These are phyloP conservation scores for Colletotrichum sp. DNA, from an alignment of 2,329 filamentous ascomycete genomes.

Conservation along the genomic window DNA sequence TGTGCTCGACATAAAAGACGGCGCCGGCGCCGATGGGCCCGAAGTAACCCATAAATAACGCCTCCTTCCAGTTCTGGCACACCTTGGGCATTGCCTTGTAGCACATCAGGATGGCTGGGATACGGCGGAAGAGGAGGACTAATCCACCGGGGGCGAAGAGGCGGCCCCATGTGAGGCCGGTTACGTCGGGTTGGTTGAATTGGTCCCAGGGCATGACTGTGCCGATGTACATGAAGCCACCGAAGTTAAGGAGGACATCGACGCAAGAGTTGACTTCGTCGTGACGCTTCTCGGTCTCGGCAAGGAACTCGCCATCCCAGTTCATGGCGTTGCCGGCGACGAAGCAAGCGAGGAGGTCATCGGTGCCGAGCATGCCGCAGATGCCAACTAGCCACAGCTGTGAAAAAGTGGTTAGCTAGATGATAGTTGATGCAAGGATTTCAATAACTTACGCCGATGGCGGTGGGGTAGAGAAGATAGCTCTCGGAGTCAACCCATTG, in stretches of 20 bases:
- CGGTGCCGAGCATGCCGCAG: constrained; percentile 61
- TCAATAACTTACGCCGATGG: constrained; percentile 43
- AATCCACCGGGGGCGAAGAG: constrained; percentile 58
- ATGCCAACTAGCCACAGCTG: constrained; percentile 63
- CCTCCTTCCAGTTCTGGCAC: constrained; percentile 59
- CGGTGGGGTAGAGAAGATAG: constrained; percentile 57
- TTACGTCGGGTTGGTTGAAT: constrained; percentile 54
- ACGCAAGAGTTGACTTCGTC: constrained; percentile 66
- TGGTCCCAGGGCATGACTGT: constrained; percentile 59
- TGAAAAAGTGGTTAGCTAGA: background rate
- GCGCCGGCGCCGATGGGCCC: constrained; percentile 82
- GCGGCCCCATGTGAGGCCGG: constrained; percentile 56
- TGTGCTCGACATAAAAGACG: constrained; percentile 72
- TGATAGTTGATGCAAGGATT: background rate
- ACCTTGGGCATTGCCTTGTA: constrained; percentile 62
- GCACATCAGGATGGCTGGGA: constrained; percentile 57
- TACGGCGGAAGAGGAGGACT: constrained; percentile 60
- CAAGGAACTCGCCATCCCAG: constrained; percentile 66
- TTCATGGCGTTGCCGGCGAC: constrained; percentile 64
- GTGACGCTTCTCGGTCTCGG: constrained; percentile 59
- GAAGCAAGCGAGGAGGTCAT: constrained; percentile 67
- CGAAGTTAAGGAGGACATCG: constrained; percentile 65
- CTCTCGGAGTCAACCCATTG: constrained; percentile 62
- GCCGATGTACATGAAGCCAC: constrained; percentile 66
- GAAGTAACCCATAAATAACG: constrained; percentile 70